Base-by-base conservation (phyloP, 148 eudicot genomes). In the Diospyros kaki region DNA sequence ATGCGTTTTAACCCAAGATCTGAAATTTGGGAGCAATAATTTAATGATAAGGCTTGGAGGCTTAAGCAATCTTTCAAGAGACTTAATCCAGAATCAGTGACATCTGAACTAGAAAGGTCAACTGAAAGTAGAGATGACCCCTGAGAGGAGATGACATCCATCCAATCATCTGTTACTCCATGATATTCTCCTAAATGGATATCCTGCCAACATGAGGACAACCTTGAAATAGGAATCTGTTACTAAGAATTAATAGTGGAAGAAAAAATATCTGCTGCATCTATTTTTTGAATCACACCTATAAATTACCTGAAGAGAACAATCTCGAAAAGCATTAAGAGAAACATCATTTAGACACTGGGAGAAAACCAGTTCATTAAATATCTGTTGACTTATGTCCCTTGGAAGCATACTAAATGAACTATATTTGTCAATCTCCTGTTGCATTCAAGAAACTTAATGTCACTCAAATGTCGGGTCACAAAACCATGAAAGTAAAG, bases 311-410 rank as follows among this genome's bases (percentile, higher is more conserved):
- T 88, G 79, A 40, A 88, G 87, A 68, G 83, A 86, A 75, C 89
- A 88, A 75, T 86, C 89, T 61, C 87, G 81, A 76, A 88, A 88
- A 18, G 91, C 86, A 72, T 76, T 74, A 58, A 86, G 83, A 71
- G 78, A 70, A 51, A 42, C 80, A 58, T 76, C 86, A 60, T 68
- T 79, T 38, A 88, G 75, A 71, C 80, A 65, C 60, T 84, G 89
- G 10, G 83, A 80, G 75, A 58, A 69, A 67, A 86, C 86, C 77
- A 86, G 69, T 69, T 86, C 87, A 72, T 86, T 81, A 71, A 88
- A 84, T 9, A 88, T 78, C 72, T 84, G 87, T 60, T 88, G 91
- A 58, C 79, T 88, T 69, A 88, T 80, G 72, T 88, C 91, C 81
- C 91, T 80, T 56, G 91, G 91, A 65, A 86, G 77, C 85, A 80